Conservation (phyloP, 1,284 basidiomycete species). For the Abortiporus biennis region DNA sequence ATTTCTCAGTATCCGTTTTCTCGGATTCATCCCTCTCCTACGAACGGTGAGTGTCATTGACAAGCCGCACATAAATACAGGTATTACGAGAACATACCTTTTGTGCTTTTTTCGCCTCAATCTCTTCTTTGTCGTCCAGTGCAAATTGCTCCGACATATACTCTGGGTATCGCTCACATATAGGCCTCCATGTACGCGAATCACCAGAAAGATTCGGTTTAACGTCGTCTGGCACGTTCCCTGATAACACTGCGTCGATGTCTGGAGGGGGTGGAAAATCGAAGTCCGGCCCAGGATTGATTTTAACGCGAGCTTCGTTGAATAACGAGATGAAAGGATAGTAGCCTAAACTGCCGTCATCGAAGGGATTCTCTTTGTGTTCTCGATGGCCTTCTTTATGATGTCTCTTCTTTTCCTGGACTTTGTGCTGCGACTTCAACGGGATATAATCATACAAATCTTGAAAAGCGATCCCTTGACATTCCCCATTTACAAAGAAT, state of each 20-base stretch:
- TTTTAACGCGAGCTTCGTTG: slow-evolving; percentile 78
- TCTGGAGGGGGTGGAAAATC: slow-evolving; percentile 71
- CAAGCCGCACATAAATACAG: background rate
- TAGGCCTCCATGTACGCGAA: slow-evolving; percentile 62
- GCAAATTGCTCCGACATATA: slow-evolving; percentile 75
- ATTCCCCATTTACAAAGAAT: slow-evolving; percentile 92
- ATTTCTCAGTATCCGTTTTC: slow-evolving; percentile 13
- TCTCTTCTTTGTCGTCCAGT: slow-evolving; percentile 64
- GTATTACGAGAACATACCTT: slow-evolving; percentile 9
- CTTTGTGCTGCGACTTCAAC: slow-evolving; percentile 56
- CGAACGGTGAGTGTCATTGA: background rate
- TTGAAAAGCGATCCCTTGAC: slow-evolving; percentile 81
- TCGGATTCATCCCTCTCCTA: slow-evolving; percentile 9
- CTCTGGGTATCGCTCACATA: slow-evolving; percentile 72
- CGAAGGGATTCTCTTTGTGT: slow-evolving; percentile 79
- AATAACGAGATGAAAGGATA: slow-evolving; percentile 94
- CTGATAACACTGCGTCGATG: slow-evolving; percentile 54
- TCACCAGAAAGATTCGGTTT: slow-evolving; percentile 21
- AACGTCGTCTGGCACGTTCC: slow-evolving; percentile 18
- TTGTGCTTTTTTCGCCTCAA: slow-evolving; percentile 38
- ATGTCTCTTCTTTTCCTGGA: slow-evolving; percentile 44
- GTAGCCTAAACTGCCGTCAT: slow-evolving; percentile 95
- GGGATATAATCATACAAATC: slow-evolving; percentile 92
- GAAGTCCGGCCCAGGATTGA: slow-evolving; percentile 89
- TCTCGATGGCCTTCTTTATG: slow-evolving; percentile 61